phyloP scores from a whole-genome alignment of 2,329 filamentous ascomycete species.

The Aspergillus ochraceus region DNA sequence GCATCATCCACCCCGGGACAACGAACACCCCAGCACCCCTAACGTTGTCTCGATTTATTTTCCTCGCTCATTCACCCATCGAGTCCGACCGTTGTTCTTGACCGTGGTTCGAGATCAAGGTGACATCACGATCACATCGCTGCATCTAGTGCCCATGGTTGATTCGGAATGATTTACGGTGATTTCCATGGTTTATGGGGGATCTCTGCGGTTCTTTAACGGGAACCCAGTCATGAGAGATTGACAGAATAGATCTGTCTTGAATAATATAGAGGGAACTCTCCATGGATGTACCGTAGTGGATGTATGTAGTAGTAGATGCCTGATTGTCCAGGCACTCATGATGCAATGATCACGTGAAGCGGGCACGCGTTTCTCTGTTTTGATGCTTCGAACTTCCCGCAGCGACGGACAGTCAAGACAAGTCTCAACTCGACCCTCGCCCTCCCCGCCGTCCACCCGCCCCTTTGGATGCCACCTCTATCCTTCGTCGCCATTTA shows the following conservation, averaged over 20 bases:
- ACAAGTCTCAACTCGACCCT: not conserved
- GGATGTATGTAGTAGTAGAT: not conserved
- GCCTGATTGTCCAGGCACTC: slow-evolving; percentile 7
- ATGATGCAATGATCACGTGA: slow-evolving; percentile 20
- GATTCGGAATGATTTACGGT: not conserved
- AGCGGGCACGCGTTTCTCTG: slow-evolving; percentile 17
- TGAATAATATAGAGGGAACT: too few relatives aligned
- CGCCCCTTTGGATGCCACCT: slow-evolving; percentile 15
- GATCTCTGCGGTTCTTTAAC: too few relatives aligned
- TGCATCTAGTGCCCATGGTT: not conserved
- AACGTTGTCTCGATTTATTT: not conserved
- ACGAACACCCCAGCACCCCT: not conserved
- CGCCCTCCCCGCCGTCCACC: slow-evolving; percentile 6
- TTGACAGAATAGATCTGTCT: too few relatives aligned
- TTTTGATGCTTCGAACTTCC: slow-evolving; percentile 20
- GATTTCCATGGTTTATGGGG: not conserved
- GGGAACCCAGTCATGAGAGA: too few relatives aligned
- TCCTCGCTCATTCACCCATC: not conserved
- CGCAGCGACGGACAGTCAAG: slow-evolving; percentile 11
- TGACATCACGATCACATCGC: not conserved
- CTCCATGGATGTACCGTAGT: too few relatives aligned
- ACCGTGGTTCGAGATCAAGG: not conserved
- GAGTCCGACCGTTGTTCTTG: not conserved
- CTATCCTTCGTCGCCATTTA: not conserved
- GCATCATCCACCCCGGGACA: not conserved